Percentiles rank a stretch among this genome's conserved stretches.
These are phyloP conservation scores for Penicillium sp. DNA, from an alignment of 2,329 filamentous ascomycete genomes.

Conservation along the genomic window DNA sequence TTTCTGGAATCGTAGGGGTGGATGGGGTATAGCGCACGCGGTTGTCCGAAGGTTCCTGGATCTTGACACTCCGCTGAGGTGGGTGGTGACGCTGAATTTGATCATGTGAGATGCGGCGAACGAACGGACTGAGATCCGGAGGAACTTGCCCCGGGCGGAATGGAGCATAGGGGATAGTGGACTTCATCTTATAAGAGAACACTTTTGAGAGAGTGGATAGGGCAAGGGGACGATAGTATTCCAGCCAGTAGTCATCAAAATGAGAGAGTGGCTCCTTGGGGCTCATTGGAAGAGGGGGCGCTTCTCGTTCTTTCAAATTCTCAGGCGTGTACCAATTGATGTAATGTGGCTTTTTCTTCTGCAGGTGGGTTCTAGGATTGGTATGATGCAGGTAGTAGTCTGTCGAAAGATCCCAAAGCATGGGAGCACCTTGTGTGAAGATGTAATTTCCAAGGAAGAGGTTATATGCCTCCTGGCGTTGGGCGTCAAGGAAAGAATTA, in stretches of 20 bases:
- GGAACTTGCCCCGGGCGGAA: conserved; percentile 65
- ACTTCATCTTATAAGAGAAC: conserved; percentile 89
- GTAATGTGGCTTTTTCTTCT: conserved; percentile 66
- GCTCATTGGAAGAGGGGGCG: conserved; percentile 48
- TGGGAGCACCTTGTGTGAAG: conserved; percentile 79
- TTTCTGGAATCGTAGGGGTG: conserved; percentile 28
- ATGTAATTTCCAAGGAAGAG: conserved; percentile 96
- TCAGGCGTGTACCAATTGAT: conserved; percentile 83
- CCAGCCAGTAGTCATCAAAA: conserved; percentile 94
- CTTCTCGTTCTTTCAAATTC: conserved; percentile 62
- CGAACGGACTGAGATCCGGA: conserved; percentile 82
- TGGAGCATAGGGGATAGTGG: conserved; percentile 76
- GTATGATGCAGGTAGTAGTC: conserved; percentile 96
- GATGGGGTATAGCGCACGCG: conserved; percentile 38
- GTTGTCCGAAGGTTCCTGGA: conserved; percentile 59
- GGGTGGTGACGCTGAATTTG: conserved; percentile 60
- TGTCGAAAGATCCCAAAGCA: conserved; percentile 93
- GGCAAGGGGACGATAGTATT: conserved; percentile 88
- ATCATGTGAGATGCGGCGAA: conserved; percentile 62
- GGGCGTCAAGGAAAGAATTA: conserved; percentile 96
- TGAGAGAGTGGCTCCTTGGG: conserved; percentile 44
- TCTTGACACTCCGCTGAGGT: conserved; percentile 59
- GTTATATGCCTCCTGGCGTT: conserved; percentile 96
- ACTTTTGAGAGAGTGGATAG: conserved; percentile 89
- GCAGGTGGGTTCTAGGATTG: conserved; percentile 71